Percentiles rank a stretch among this genome's conserved stretches.
These are phyloP conservation scores for Grigorovia yakushimaensis DNA, from an alignment of 805 yeast genomes.

Conservation along the genomic window DNA sequence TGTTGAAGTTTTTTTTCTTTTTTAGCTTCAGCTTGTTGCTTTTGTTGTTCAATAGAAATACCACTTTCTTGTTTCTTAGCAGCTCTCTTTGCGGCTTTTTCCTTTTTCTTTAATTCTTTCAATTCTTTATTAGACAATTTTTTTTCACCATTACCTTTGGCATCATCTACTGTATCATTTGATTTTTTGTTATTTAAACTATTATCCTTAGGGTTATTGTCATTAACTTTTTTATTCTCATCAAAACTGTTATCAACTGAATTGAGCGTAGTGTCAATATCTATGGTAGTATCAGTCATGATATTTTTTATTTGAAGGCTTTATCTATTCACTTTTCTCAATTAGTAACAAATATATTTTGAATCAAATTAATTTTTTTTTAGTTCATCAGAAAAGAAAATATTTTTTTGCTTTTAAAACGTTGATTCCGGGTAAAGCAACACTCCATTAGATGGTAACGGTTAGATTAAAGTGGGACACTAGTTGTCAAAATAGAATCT, in stretches of 20 bases:
- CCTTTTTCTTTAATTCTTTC: conserved; percentile 80
- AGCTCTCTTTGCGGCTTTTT: conserved; percentile 87
- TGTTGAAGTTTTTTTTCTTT: conserved; percentile 35
- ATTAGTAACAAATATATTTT: background rate
- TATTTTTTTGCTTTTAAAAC: too few relatives aligned
- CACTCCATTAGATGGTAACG: too few relatives aligned
- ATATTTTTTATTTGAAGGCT: too few relatives aligned
- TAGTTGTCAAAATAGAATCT: background rate
- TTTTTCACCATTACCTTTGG: conserved; percentile 13
- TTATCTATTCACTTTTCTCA: too few relatives aligned
- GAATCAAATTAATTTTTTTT: too few relatives aligned
- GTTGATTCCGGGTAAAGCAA: background rate
- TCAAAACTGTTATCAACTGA: too few relatives aligned
- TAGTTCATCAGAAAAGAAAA: background rate
- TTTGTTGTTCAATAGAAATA: conserved; percentile 35
- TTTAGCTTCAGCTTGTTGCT: conserved; percentile 33
- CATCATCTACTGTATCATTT: background rate
- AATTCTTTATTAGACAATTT: conserved; percentile 65
- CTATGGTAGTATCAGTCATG: background rate
- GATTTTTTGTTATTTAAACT: background rate
- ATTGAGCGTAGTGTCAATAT: too few relatives aligned
- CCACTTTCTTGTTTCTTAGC: conserved; percentile 70
- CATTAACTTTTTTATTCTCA: too few relatives aligned
- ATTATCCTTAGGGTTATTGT: background rate
- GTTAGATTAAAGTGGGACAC: too few relatives aligned